These are phyloP conservation scores for Chaetomium fimeti DNA, from an alignment of 495 filamentous ascomycete species.

Conservation along the genomic window DNA sequence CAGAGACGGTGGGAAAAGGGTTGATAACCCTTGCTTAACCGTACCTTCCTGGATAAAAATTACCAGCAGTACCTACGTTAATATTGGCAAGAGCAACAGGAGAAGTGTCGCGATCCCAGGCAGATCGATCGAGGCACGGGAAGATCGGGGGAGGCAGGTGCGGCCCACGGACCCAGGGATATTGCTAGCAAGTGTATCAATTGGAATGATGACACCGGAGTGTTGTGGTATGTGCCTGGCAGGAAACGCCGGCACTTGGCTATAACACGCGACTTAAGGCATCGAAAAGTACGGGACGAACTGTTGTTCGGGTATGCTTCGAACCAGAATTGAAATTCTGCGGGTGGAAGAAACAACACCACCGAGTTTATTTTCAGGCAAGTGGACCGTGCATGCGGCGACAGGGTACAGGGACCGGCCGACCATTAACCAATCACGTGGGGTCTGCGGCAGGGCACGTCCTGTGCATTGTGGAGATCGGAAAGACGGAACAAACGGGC, in stretches of 20 bases:
- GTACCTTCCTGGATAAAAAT: no score
- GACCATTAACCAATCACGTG: neutral
- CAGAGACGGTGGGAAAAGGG: no score
- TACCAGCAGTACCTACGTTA: neutral
- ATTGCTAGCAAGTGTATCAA: neutral
- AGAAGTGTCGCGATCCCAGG: neutral
- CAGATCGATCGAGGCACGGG: neutral
- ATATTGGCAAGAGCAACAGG: neutral
- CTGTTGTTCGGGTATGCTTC: constrained; percentile 27
- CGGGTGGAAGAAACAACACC: constrained; percentile 20
- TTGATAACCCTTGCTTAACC: neutral
- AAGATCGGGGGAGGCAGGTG: constrained; percentile 2
- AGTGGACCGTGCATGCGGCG: constrained; percentile 5
- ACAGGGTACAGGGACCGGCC: neutral
- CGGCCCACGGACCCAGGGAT: constrained; percentile 4
- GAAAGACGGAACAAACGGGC: neutral
- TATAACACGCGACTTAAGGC: constrained; percentile 34
- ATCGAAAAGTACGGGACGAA: constrained; percentile 32
- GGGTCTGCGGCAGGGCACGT: neutral
- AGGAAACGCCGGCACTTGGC: constrained; percentile 34
- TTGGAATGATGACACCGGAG: neutral
- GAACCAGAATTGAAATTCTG: constrained; percentile 27
- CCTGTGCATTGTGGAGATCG: neutral
- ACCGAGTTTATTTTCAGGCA: constrained; percentile 23
- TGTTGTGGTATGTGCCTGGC: constrained; percentile 20